A percentile compares a stretch with the other conserved stretches of the same genome.
Conservation (phyloP, 805 yeast genomes). For the Nakazawaea pomicola region DNA sequence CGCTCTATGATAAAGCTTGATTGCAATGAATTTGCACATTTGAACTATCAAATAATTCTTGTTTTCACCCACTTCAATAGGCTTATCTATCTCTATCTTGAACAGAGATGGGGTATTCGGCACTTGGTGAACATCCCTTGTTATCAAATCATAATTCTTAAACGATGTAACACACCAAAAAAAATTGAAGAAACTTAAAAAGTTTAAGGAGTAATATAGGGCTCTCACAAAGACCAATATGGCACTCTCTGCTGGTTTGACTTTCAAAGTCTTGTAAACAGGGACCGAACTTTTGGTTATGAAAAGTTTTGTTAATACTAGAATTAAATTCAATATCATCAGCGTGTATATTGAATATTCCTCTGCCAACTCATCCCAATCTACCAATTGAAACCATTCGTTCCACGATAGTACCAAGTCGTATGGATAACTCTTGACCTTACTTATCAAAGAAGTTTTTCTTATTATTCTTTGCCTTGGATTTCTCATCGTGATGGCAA, state of each 20-base stretch:
- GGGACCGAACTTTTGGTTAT: background rate
- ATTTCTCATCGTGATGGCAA: background rate
- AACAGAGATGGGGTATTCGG: constrained; percentile 12
- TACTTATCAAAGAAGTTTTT: constrained; percentile 1
- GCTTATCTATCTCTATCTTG: constrained; percentile 8
- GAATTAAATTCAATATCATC: constrained; percentile 14
- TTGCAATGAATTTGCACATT: background rate
- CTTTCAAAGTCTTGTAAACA: constrained; percentile 4
- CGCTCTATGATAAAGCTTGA: background rate
- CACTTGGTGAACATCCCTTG: constrained; percentile 7
- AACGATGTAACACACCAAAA: constrained; percentile 7
- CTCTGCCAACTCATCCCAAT: constrained; percentile 22
- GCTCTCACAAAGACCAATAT: background rate
- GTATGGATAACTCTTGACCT: constrained; percentile 17
- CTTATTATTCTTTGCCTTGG: background rate
- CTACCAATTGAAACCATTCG: constrained; percentile 20
- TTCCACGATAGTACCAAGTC: constrained; percentile 20
- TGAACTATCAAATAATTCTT: background rate
- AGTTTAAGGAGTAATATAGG: background rate
- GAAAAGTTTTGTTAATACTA: constrained; percentile 15
- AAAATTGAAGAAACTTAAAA: constrained; percentile 7
- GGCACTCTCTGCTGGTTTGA: background rate
- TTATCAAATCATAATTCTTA: constrained; percentile 12
- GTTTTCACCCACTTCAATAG: background rate
- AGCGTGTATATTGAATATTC: constrained; percentile 18